Conservation (phyloP, 75 land plant species). For the Cupressus sempervirens region DNA sequence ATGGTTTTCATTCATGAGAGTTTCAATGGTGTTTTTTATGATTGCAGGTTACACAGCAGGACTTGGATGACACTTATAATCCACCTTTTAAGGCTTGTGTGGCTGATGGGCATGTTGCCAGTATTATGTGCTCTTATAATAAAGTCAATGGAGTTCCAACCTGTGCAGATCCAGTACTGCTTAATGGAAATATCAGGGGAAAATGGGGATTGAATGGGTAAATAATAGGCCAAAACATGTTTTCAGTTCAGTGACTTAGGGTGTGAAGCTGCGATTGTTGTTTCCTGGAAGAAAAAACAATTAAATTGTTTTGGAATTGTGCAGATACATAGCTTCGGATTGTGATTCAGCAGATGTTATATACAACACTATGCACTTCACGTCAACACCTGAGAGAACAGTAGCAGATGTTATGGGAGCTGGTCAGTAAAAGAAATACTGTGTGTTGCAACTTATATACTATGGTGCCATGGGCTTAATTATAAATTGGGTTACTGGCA, state of each 20-base stretch:
- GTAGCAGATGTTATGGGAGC: constrained; percentile 40
- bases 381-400: constrained; percentile 38
- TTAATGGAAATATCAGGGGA: constrained; percentile 38
- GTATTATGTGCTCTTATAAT: constrained; percentile 96
- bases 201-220: constrained; percentile 63
- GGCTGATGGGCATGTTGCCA: constrained; percentile 63
- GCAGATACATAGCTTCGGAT: constrained; percentile 38
- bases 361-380: constrained; percentile 27
- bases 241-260: not conserved
- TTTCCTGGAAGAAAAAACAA: not conserved
- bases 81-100: constrained; percentile 88
- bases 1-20: not conserved
- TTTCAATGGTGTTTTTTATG: not conserved
- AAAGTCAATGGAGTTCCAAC: constrained; percentile 81
- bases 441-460: not conserved
- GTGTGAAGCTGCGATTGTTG: not conserved
- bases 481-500: not conserved
- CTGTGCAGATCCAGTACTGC: constrained; percentile 50
- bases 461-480: not conserved
- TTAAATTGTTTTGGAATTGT: not conserved
- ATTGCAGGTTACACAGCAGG: constrained; percentile 74
- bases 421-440: constrained; percentile 5
- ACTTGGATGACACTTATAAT: constrained; percentile 82
- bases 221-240: not conserved
- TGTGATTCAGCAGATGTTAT: constrained; percentile 49